Evolutionary conservation across 257 asterid species (phyloP), one percentile per base, ranked within the genome.

Genomic region (Paulownia fortunei): DNA sequence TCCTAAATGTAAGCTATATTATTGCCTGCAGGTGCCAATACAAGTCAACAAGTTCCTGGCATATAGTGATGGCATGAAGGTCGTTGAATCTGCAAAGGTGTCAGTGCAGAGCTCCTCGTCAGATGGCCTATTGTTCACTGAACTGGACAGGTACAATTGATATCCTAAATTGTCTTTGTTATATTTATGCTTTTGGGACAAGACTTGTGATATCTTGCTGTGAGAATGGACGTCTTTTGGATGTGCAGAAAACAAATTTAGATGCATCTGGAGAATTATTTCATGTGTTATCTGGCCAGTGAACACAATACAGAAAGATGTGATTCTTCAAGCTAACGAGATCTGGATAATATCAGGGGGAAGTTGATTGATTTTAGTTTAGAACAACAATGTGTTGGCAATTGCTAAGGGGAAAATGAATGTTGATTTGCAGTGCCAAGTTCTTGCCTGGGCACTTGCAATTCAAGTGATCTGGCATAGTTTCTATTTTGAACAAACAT

Each of bases 21-120:
- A 5, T 46, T 63, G 6, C n/a, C 42, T 76, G 27, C 73, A 87
- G 92, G 92, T 87, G 70, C 92, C 92, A 26, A 86, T 88, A 62
- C 93, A 88, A 83, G 93, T 88, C 32, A 88, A 83, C 89, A 88
- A 68, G 73, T 86, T 46, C 79, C 78, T 88, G 73, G 93, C 87
- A 49, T 83, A 81, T 67, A 81, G 80, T 30, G 93, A 88, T 58
- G 89, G 93, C 27, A 83, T 88, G 89, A 83, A 64, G 69, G 84
- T 88, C 30, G 32, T 88, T 3, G 93, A 88, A 56, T 49, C 91
- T 39, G 78, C 82, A 24, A 86, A 77, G 85, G 86, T 62, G 56
- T 69, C 79, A 2, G 62, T 68, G 5, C 85, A 56, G 69, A 69
- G 73, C 79, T 58, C 82, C 15, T 72, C 80, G 18, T 79, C 83